Evolutionary conservation across 2,329 filamentous ascomycete genomes (phyloP), one percentile per base, ranked within the genome.

Genomic region (Hypoxylon sp.): DNA sequence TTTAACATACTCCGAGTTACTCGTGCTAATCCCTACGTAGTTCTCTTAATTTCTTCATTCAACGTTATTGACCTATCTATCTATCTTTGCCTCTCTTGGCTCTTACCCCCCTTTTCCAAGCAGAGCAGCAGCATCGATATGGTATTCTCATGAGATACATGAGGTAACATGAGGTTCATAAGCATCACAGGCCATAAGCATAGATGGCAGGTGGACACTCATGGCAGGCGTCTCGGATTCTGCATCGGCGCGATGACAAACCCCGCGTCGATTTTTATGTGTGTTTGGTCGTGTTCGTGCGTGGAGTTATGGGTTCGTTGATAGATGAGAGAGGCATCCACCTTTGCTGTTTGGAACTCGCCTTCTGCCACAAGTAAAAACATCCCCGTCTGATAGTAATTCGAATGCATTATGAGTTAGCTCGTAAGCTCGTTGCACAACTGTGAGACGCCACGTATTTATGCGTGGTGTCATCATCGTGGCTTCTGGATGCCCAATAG

Each of bases 401-500:
- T 20, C 32, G 30, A 12, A 51, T 52, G 32, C 40, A 46, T 57
- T 57, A 20, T 36, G 30, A 44, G n/a, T 52, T 38, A 48, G 53
- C 32, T 28, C 11, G 51, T 45, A 48, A 16, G 24, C 60, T 33
- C 46, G 8, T 50, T 14, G 30, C 30, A 33, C 30, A 4, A n/a
- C 20, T 20, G 36, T 40, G 36, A 40, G 36, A 40, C 7, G 7
- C 12, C n/a, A 9, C 16, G 16, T 26, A 2, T n/a, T n/a, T n/a
- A 20, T 9, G 18, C 2, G 49, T 30, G 46, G 44, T 53, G 30
- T 58, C 20, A 24, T 71, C 54, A 67, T 54, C 28, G 69, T 12
- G 68, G 66, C 48, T 64, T 65, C 53, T 79, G 71, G 55, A 89
- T 79, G 0, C 80, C 84, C 42, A 90, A 74, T 51, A 85, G 76